phyloP scores from a whole-genome alignment of 169 alveolate genomes.

The Perkinsus marinus region DNA sequence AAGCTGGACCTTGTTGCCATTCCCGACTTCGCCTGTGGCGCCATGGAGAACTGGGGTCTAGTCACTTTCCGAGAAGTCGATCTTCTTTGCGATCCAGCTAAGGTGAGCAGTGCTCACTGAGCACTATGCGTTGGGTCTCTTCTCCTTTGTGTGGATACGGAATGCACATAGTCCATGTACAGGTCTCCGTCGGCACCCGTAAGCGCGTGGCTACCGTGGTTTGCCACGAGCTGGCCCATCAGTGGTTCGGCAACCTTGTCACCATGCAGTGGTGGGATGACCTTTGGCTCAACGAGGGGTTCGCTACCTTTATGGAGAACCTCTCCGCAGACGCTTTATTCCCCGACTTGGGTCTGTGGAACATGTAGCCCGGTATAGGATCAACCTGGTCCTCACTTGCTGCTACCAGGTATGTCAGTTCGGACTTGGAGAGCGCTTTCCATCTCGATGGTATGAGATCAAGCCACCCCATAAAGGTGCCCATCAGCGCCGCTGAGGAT shows the following conservation, averaged over 20 bases:
- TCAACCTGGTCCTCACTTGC: neutral
- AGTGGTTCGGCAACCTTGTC: conserved; percentile 74
- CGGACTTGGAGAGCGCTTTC: conserved; percentile 15
- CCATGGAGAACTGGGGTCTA: conserved; percentile 77
- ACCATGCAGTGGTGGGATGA: conserved; percentile 85
- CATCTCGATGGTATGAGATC: conserved; percentile 17
- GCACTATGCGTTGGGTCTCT: too few relatives aligned
- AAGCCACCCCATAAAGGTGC: conserved; percentile 29
- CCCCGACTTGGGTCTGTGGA: conserved; percentile 7
- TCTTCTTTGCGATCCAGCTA: conserved; percentile 7
- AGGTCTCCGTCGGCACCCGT: neutral
- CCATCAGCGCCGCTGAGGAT: conserved; percentile 13
- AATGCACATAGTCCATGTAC: neutral
- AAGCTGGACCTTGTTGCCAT: conserved; percentile 58
- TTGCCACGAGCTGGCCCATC: conserved; percentile 71
- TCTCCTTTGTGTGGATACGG: too few relatives aligned
- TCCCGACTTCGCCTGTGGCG: conserved; percentile 54
- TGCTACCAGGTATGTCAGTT: neutral
- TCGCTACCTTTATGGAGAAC: conserved; percentile 60
- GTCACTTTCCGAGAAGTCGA: conserved; percentile 40
- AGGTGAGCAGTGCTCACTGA: neutral
- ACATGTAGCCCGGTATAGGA: neutral
- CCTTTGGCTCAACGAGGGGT: conserved; percentile 77
- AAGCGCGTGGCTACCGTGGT: conserved; percentile 30
- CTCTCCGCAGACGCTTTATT: conserved; percentile 11